Conservation (phyloP, 2,329 filamentous ascomycete species). For the Teratosphaeria viscida region DNA sequence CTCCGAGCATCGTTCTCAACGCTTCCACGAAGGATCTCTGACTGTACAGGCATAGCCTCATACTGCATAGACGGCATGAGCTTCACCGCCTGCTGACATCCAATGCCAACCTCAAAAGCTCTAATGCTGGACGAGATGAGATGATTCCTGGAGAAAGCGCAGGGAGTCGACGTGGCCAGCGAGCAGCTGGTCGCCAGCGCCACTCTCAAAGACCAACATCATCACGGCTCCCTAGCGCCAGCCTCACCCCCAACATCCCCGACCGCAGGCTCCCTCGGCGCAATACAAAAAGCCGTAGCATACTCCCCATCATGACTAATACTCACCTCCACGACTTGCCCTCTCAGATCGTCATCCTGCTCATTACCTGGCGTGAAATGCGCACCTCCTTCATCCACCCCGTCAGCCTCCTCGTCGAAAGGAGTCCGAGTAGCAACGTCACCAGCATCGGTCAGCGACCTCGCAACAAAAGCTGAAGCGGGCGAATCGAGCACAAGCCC, state of each 20-base stretch:
- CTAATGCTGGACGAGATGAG: too few relatives aligned
- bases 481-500: conserved; percentile 43
- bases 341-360: conserved; percentile 10
- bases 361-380: not conserved
- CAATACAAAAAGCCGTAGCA: conserved; percentile 59
- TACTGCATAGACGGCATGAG: too few relatives aligned
- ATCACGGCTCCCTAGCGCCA: conserved; percentile 5
- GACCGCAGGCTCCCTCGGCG: conserved; percentile 22
- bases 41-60: too few relatives aligned
- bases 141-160: not conserved
- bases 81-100: too few relatives aligned
- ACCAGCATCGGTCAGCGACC: not conserved
- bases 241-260: conserved; percentile 23
- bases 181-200: too few relatives aligned
- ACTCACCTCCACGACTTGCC: conserved; percentile 57
- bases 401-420: not conserved
- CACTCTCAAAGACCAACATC: not conserved
- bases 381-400: not conserved
- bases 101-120: too few relatives aligned
- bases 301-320: conserved; percentile 85
- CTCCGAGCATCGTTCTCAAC: too few relatives aligned
- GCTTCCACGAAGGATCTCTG: too few relatives aligned
- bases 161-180: not conserved
- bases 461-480: not conserved
- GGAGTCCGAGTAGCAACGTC: not conserved